These are phyloP conservation scores for Teunomyces cretensis DNA, from an alignment of 805 yeast species.

Conservation along the genomic window DNA sequence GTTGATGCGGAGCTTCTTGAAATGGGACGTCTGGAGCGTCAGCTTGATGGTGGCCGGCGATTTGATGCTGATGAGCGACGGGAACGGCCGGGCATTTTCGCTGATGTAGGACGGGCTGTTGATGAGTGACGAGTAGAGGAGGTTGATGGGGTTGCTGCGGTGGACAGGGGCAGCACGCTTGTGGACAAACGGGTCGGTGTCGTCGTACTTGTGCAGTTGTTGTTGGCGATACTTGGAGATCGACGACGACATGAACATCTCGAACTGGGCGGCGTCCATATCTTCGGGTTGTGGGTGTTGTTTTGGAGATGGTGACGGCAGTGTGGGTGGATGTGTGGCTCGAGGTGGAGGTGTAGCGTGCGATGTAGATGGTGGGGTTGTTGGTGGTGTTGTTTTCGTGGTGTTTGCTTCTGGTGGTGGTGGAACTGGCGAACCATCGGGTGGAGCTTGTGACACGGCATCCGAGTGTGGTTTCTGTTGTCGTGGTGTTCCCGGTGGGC, in stretches of 20 bases:
- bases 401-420: too few relatives aligned
- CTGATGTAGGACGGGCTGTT: background rate
- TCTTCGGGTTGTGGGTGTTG: background rate
- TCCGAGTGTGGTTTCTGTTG: background rate
- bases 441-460: background rate
- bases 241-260: constrained; percentile 30
- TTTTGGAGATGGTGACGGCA: background rate
- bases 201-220: constrained; percentile 16
- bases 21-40: constrained; percentile 36
- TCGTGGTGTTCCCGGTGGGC: too few relatives aligned
- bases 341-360: too few relatives aligned
- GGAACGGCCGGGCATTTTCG: constrained; percentile 13
- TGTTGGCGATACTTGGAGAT: constrained; percentile 33
- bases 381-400: too few relatives aligned
- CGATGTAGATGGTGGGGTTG: too few relatives aligned
- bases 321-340: background rate
- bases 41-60: constrained; percentile 39
- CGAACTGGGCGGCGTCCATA: constrained; percentile 23
- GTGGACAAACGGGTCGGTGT: constrained; percentile 9
- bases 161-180: background rate
- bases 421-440: too few relatives aligned
- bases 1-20: constrained; percentile 42
- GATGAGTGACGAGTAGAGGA: constrained; percentile 25
- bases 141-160: constrained; percentile 22
- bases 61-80: constrained; percentile 21